These are phyloP conservation scores for Colletotrichum incanum DNA, from an alignment of 2,329 filamentous ascomycete species.

Conservation along the genomic window DNA sequence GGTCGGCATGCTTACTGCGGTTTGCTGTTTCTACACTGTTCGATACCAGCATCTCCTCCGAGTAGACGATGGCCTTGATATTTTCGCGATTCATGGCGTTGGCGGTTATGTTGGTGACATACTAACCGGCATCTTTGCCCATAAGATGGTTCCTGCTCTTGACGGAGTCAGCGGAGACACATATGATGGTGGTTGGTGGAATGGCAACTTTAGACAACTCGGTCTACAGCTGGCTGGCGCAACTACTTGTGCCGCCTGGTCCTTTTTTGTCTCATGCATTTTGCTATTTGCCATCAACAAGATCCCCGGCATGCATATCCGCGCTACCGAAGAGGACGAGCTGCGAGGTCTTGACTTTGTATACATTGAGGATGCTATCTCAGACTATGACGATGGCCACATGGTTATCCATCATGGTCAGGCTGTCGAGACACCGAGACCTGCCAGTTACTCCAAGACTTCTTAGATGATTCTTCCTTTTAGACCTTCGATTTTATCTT, in stretches of 20 bases:
- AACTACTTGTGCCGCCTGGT: constrained; percentile 69
- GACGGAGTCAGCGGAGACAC: constrained; percentile 62
- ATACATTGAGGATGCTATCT: constrained; percentile 48
- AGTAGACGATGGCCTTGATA: constrained; percentile 72
- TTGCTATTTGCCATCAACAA: constrained; percentile 70
- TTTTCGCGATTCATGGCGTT: constrained; percentile 73
- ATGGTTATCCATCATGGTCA: constrained; percentile 31
- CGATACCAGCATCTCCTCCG: constrained; percentile 66
- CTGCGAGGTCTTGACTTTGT: constrained; percentile 64
- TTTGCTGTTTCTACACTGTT: constrained; percentile 63
- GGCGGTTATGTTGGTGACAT: constrained; percentile 72
- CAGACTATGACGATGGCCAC: constrained; percentile 28
- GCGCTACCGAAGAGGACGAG: constrained; percentile 70
- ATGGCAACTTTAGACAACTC: constrained; percentile 68
- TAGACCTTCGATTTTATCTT: no score
- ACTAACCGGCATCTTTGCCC: constrained; percentile 71
- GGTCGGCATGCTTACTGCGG: constrained; percentile 67
- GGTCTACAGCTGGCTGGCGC: constrained; percentile 72
- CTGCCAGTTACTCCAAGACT: constrained; percentile 14
- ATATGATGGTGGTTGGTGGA: constrained; percentile 65
- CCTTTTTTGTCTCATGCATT: constrained; percentile 67
- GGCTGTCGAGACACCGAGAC: constrained; percentile 2
- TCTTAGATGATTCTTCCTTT: not conserved
- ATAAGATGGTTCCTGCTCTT: constrained; percentile 63
- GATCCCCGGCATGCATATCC: constrained; percentile 70